Conservation (phyloP, 2,329 filamentous ascomycete genomes). For the Thermoascus crustaceus region DNA sequence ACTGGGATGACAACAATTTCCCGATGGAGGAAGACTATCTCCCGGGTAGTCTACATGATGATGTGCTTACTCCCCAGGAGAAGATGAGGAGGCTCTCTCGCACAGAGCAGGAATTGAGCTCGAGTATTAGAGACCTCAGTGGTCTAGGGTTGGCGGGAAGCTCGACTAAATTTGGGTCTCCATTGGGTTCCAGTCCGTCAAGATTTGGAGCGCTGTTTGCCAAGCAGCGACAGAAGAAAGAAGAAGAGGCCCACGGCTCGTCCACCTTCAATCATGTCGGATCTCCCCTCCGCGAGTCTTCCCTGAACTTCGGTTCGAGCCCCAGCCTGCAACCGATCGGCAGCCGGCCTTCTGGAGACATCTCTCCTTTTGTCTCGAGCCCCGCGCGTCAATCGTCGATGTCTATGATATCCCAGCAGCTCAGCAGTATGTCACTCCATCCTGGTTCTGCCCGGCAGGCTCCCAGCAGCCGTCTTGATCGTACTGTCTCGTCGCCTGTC, state of each 20-base stretch:
- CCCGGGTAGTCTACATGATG: constrained; percentile 59
- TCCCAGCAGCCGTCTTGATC: constrained; percentile 32
- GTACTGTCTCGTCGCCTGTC: constrained; percentile 39
- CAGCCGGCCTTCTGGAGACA: constrained; percentile 41
- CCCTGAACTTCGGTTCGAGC: constrained; percentile 42
- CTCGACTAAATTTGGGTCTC: constrained; percentile 47
- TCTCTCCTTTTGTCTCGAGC: constrained; percentile 45
- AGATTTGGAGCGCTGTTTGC: constrained; percentile 54
- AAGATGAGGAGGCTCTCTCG: constrained; percentile 52
- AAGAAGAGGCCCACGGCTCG: constrained; percentile 37
- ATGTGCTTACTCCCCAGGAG: constrained; percentile 55
- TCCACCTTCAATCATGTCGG: constrained; percentile 54
- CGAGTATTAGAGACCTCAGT: constrained; percentile 41
- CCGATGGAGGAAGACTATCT: constrained; percentile 85
- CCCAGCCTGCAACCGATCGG: constrained; percentile 45
- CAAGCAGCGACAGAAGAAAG: constrained; percentile 43
- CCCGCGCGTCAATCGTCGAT: constrained; percentile 51
- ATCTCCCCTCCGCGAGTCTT: constrained; percentile 57
- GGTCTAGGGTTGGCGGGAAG: constrained; percentile 44
- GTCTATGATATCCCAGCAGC: constrained; percentile 54
- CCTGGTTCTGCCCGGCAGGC: constrained; percentile 32
- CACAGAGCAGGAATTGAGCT: constrained; percentile 45
- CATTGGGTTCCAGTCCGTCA: constrained; percentile 52
- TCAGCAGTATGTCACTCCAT: constrained; percentile 38
- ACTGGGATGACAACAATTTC: constrained; percentile 57